phyloP scores from a whole-genome alignment of 2,329 filamentous ascomycete species.

The Dactylellina sp. region DNA sequence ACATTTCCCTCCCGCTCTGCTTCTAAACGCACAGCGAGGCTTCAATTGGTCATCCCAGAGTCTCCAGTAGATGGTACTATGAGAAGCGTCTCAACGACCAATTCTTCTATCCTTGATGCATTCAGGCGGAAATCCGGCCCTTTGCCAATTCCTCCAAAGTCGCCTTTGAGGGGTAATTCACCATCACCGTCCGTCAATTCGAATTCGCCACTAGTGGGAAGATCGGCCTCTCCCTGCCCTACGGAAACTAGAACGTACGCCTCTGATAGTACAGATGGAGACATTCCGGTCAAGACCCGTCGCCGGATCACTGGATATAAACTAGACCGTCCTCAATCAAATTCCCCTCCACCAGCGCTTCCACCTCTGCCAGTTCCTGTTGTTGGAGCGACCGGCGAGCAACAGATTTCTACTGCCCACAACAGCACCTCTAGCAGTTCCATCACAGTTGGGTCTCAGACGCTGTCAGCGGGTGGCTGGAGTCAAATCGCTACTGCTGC shows the following conservation, averaged over 20 bases:
- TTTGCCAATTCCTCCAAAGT: slow-evolving; percentile 35
- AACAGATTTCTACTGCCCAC: not conserved
- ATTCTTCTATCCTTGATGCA: slow-evolving; percentile 37
- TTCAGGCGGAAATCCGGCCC: slow-evolving; percentile 43
- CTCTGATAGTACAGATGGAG: slow-evolving; percentile 6
- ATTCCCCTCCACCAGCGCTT: slow-evolving; percentile 35
- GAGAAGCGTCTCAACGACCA: slow-evolving; percentile 42
- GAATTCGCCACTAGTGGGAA: slow-evolving; percentile 3
- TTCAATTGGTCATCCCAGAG: slow-evolving; percentile 47
- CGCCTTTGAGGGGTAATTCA: slow-evolving; percentile 38
- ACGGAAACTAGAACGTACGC: not conserved
- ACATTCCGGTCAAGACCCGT: slow-evolving; percentile 15
- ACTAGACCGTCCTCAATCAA: slow-evolving; percentile 6
- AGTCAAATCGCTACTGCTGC: slow-evolving; percentile 14
- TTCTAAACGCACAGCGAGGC: slow-evolving; percentile 6
- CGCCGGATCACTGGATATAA: slow-evolving; percentile 42
- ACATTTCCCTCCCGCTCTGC: slow-evolving; percentile 11
- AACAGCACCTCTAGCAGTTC: slow-evolving; percentile 3
- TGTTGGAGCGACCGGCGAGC: not conserved
- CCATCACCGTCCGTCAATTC: slow-evolving; percentile 20
- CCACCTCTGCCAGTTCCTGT: slow-evolving; percentile 26
- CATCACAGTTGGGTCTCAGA: slow-evolving; percentile 6
- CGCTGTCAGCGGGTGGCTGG: slow-evolving; percentile 28
- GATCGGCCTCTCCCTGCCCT: slow-evolving; percentile 17
- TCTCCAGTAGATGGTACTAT: slow-evolving; percentile 50